A percentile compares a stretch with the other conserved stretches of the same genome.
phyloP scores from a whole-genome alignment of 1,284 basidiomycete species.

The Ustilago xerochloae region DNA sequence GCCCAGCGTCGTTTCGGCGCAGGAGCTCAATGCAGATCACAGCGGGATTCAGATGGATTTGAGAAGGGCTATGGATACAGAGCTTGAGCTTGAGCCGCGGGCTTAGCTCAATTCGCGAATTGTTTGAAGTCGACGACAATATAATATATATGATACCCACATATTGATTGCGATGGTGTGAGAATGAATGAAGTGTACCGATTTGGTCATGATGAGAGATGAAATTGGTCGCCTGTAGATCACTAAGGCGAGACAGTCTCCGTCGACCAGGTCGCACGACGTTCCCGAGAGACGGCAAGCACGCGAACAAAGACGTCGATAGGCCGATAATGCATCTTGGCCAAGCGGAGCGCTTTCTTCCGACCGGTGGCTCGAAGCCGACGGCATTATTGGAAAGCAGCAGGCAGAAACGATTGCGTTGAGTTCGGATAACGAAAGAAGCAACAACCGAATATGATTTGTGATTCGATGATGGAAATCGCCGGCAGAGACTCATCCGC shows the following conservation, averaged over 20 bases:
- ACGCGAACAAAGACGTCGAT: too few relatives aligned
- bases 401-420: not conserved
- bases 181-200: not conserved
- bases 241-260: not conserved
- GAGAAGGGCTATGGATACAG: slow-evolving; percentile 39
- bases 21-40: slow-evolving; percentile 45
- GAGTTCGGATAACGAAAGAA: not conserved
- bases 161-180: not conserved
- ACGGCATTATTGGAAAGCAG: not conserved
- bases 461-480: not conserved
- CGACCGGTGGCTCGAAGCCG: not conserved
- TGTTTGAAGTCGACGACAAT: not conserved
- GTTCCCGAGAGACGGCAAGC: too few relatives aligned
- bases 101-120: not conserved
- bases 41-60: slow-evolving; percentile 47
- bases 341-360: not conserved
- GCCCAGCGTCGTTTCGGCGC: slow-evolving; percentile 34
- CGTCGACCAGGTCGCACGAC: too few relatives aligned
- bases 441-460: too few relatives aligned
- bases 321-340: too few relatives aligned
- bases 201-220: not conserved
- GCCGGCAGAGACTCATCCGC: slow-evolving; percentile 4
- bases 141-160: not conserved
- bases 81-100: slow-evolving; percentile 40
- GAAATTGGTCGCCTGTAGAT: not conserved